Percentiles rank a stretch among this genome's conserved stretches.
phyloP scores from a whole-genome alignment of 2,329 filamentous ascomycete genomes.

The Aspergillus sojae region DNA sequence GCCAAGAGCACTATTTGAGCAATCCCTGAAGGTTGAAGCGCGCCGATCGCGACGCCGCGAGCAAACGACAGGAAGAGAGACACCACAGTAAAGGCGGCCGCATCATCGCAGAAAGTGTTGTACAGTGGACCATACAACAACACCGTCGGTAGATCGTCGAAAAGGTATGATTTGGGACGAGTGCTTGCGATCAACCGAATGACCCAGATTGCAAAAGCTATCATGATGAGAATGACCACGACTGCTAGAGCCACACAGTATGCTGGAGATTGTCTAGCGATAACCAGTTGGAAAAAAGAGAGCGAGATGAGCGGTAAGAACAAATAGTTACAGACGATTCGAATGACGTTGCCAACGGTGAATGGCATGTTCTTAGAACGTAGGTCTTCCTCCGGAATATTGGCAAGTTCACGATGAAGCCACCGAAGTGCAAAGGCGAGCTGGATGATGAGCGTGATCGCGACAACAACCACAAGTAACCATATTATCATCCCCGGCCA shows the following conservation, averaged over 20 bases:
- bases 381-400: constrained; percentile 80
- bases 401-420: constrained; percentile 70
- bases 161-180: constrained; percentile 81
- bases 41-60: constrained; percentile 86
- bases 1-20: constrained; percentile 90
- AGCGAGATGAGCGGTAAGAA: constrained; percentile 82
- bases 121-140: constrained; percentile 91
- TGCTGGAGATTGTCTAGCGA: constrained; percentile 67
- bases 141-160: constrained; percentile 89
- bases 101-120: constrained; percentile 95
- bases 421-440: constrained; percentile 75
- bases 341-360: constrained; percentile 74
- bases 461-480: constrained; percentile 75
- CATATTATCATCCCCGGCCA: constrained; percentile 96
- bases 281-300: constrained; percentile 88
- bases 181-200: constrained; percentile 78
- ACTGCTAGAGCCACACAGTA: constrained; percentile 75
- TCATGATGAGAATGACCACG: constrained; percentile 70
- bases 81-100: constrained; percentile 84
- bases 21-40: constrained; percentile 88
- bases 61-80: constrained; percentile 83
- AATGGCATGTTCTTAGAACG: constrained; percentile 92
- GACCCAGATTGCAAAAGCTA: constrained; percentile 76
- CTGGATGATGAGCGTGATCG: constrained; percentile 71
- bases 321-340: constrained; percentile 91